phyloP scores from a whole-genome alignment of 768 basidiomycete genomes.

The Mycena pura region DNA sequence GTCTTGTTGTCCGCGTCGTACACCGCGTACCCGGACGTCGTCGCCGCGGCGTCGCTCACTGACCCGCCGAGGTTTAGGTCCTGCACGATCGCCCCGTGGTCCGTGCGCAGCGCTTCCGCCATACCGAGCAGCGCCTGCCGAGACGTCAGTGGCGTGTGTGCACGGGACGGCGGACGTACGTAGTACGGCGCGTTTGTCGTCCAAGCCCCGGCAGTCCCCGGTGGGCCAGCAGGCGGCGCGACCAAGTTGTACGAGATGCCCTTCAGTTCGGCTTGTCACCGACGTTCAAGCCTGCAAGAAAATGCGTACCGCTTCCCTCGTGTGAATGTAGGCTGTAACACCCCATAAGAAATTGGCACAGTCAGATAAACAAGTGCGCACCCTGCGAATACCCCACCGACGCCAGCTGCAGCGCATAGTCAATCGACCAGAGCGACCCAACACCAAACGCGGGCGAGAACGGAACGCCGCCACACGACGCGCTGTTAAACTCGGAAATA shows the following conservation, averaged over 20 bases:
- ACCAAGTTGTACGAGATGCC: constrained; percentile 61
- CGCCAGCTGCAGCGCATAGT: constrained; percentile 61
- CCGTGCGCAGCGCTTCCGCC: constrained; percentile 50
- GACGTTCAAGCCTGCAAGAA: too few species aligned
- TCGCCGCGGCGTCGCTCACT: constrained; percentile 41
- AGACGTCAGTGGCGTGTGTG: neutral
- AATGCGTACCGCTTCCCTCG: constrained; percentile 47
- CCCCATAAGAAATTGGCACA: neutral
- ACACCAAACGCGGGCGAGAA: constrained; percentile 60
- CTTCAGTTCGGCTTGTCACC: too few species aligned
- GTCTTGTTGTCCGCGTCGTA: constrained; percentile 58
- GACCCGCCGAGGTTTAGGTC: constrained; percentile 54
- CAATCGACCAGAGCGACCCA: constrained; percentile 56
- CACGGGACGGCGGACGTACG: constrained; percentile 10
- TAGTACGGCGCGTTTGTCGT: constrained; percentile 58
- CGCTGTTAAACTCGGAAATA: constrained; percentile 63
- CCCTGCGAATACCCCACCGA: constrained; percentile 48
- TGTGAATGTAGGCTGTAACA: constrained; percentile 56
- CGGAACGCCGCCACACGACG: constrained; percentile 60
- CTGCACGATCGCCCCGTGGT: constrained; percentile 49
- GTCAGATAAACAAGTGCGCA: too few species aligned
- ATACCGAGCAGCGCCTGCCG: constrained; percentile 45
- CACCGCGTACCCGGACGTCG: constrained; percentile 61
- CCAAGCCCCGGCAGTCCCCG: constrained; percentile 49
- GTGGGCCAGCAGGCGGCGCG: constrained; percentile 45